phyloP scores from a whole-genome alignment of 2,329 filamentous ascomycete species.

The Stagonosporopsis tanaceti region DNA sequence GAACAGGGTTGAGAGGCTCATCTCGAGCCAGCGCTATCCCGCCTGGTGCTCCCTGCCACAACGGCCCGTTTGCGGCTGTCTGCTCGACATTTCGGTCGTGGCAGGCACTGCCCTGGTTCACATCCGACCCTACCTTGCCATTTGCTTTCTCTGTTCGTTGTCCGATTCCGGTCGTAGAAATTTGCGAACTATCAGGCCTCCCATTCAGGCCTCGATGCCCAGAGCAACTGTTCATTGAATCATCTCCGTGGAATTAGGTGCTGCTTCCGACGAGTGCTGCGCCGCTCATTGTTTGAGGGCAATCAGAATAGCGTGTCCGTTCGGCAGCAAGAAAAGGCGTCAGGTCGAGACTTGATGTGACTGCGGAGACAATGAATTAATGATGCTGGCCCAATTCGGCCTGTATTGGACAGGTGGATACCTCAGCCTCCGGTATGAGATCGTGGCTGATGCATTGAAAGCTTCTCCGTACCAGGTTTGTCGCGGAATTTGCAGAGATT shows the following conservation, averaged over 20 bases:
- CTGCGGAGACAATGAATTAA: neutral
- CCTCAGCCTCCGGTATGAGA: neutral
- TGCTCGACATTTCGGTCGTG: conserved; percentile 17
- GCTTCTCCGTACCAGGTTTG: neutral
- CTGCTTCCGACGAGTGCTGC: conserved; percentile 4
- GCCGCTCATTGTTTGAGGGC: neutral
- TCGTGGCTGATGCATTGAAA: neutral
- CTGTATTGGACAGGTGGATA: neutral
- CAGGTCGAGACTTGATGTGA: neutral
- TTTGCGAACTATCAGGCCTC: conserved; percentile 7
- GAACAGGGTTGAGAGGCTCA: conserved; percentile 11
- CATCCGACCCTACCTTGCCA: conserved; percentile 10
- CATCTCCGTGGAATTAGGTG: conserved; percentile 9
- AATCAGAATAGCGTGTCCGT: neutral
- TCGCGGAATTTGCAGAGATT: neutral
- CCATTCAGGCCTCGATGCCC: conserved; percentile 14
- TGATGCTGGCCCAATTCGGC: neutral
- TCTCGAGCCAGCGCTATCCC: conserved; percentile 14
- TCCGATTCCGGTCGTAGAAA: conserved; percentile 6
- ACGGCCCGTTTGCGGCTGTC: conserved; percentile 22
- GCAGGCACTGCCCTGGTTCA: conserved; percentile 15
- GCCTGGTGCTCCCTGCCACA: conserved; percentile 16
- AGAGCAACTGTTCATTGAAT: conserved; percentile 14
- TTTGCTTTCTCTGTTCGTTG: conserved; percentile 3
- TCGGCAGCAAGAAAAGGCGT: neutral